Conservation (phyloP, 192 early-diverging fungal species). For the Coemansia sp. region DNA sequence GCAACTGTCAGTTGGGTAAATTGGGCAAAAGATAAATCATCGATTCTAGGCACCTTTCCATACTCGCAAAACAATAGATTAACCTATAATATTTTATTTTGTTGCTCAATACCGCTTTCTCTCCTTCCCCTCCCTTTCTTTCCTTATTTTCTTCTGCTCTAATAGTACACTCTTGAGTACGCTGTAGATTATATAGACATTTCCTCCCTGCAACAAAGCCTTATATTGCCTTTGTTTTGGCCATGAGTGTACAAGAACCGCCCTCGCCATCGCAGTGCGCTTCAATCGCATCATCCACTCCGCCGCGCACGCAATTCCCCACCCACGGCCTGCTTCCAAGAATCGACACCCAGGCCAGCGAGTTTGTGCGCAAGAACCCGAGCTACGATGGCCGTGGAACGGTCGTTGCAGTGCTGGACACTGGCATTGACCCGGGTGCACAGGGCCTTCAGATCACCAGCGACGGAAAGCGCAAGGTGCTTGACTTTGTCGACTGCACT, state of each 20-base stretch:
- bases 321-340: constrained; percentile 66
- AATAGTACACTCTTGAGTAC: not conserved
- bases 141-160: not conserved
- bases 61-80: not conserved
- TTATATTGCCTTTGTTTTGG: not conserved
- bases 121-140: not conserved
- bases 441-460: constrained; percentile 83
- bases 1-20: not conserved
- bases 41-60: not conserved
- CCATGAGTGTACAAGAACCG: not conserved
- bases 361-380: constrained; percentile 79
- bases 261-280: not conserved
- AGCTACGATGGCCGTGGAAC: constrained; percentile 85
- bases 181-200: not conserved
- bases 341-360: constrained; percentile 78
- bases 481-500: constrained; percentile 94
- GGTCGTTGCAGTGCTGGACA: constrained; percentile 90
- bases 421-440: constrained; percentile 92
- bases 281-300: constrained; percentile 12
- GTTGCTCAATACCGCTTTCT: not conserved
- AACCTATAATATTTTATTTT: no score
- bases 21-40: not conserved
- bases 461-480: constrained; percentile 86
- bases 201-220: not conserved
- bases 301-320: constrained; percentile 68